These are phyloP conservation scores for Pseudopyricularia cyperi DNA, from an alignment of 2,329 filamentous ascomycete species.

Conservation along the genomic window DNA sequence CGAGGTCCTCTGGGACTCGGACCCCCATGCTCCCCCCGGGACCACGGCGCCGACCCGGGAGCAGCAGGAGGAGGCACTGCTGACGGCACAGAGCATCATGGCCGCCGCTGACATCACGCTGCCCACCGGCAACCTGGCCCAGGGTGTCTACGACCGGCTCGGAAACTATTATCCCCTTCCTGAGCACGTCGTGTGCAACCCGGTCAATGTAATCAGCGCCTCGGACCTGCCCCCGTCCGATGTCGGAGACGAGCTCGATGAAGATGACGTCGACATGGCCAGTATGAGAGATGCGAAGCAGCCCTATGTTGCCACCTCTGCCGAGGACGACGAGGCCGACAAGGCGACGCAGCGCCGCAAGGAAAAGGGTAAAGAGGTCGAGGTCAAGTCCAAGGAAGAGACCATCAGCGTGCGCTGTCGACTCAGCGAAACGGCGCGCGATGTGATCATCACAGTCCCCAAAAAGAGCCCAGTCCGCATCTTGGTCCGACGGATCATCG, in stretches of 20 bases:
- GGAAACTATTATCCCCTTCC: constrained; percentile 60
- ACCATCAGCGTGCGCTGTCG: constrained; percentile 44
- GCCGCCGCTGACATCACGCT: constrained; percentile 65
- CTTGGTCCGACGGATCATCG: constrained; percentile 48
- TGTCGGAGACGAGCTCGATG: constrained; percentile 10
- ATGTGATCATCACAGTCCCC: constrained; percentile 44
- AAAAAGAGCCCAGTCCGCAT: constrained; percentile 51
- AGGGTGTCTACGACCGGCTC: constrained; percentile 59
- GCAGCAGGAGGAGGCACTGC: constrained; percentile 29
- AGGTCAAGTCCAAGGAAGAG: constrained; percentile 29
- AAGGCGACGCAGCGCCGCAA: constrained; percentile 19
- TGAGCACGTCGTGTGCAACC: constrained; percentile 56
- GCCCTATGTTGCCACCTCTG: background rate
- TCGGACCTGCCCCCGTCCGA: constrained; percentile 14
- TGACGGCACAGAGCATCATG: constrained; percentile 68
- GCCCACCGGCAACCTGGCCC: constrained; percentile 57
- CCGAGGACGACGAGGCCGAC: constrained; percentile 4
- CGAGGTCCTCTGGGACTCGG: constrained; percentile 49
- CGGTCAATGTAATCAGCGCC: constrained; percentile 35
- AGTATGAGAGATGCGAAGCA: background rate
- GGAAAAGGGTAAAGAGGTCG: constrained; percentile 39
- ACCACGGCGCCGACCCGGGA: constrained; percentile 17
- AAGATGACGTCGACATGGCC: constrained; percentile 4
- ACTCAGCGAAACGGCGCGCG: constrained; percentile 53
- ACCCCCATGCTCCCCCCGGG: constrained; percentile 8